A percentile compares a stretch with the other conserved stretches of the same genome.
phyloP scores from a whole-genome alignment of 352 stramenopile genomes.

The Phytophthora cajani region DNA sequence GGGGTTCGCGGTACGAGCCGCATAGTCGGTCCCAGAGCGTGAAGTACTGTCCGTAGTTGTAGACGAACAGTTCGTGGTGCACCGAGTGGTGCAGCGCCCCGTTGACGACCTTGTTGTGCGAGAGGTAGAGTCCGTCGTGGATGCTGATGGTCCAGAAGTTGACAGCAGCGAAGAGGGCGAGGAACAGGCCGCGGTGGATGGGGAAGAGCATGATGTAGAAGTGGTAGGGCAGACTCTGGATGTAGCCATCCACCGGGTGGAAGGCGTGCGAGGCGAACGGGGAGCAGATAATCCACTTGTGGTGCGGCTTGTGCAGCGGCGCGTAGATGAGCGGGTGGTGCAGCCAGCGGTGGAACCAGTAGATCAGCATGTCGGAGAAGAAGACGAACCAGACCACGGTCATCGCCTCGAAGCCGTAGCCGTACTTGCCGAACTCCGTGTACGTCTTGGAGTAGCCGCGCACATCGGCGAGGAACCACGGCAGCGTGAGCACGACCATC shows the following conservation, averaged over 20 bases:
- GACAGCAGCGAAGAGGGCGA: constrained; percentile 63
- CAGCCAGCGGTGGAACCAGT: constrained; percentile 82
- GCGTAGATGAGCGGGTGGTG: constrained; percentile 74
- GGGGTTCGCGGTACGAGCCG: constrained; percentile 68
- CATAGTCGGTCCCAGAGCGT: constrained; percentile 77
- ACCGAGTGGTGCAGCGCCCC: constrained; percentile 68
- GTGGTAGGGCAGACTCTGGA: constrained; percentile 74
- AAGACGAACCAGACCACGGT: constrained; percentile 65
- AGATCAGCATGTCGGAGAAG: constrained; percentile 84
- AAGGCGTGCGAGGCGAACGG: constrained; percentile 80
- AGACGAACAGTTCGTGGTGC: constrained; percentile 74
- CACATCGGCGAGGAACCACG: constrained; percentile 71
- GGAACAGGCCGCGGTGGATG: constrained; percentile 64
- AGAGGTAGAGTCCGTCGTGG: constrained; percentile 66
- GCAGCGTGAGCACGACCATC: constrained; percentile 70
- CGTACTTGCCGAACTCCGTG: constrained; percentile 45
- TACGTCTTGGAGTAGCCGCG: constrained; percentile 68
- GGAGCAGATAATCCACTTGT: constrained; percentile 78
- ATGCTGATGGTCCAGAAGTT: constrained; percentile 88
- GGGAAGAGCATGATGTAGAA: constrained; percentile 74
- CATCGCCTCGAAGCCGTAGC: constrained; percentile 48
- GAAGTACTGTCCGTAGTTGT: constrained; percentile 82
- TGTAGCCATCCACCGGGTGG: constrained; percentile 73
- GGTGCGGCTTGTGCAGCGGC: constrained; percentile 74
- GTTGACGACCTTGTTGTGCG: constrained; percentile 70